Percentiles rank a stretch among this genome's conserved stretches.
Conservation (phyloP, 768 basidiomycete genomes). For the Tricholoma terreum region DNA sequence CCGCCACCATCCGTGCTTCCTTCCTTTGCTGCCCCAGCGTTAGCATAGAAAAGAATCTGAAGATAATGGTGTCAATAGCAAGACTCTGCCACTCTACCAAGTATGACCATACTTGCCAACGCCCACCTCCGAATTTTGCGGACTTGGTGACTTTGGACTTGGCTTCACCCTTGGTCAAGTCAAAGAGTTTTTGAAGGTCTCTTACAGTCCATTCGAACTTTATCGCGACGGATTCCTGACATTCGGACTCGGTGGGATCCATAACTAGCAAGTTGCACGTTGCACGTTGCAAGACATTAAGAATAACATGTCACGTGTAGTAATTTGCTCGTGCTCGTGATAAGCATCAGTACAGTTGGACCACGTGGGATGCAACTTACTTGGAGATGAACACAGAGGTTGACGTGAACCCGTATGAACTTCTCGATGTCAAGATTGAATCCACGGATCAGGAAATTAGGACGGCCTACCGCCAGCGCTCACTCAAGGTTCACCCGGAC, state of each 20-base stretch:
- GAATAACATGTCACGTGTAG: neutral
- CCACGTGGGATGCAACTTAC: too few species aligned
- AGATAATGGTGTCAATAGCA: neutral
- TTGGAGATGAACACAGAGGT: slow-evolving; percentile 43
- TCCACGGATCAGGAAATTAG: slow-evolving; percentile 76
- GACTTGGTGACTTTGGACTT: slow-evolving; percentile 81
- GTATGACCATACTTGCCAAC: slow-evolving; percentile 61
- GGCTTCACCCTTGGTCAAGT: slow-evolving; percentile 71
- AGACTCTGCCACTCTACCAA: neutral
- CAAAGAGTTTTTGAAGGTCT: slow-evolving; percentile 70
- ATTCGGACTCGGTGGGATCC: slow-evolving; percentile 33
- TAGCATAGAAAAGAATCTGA: slow-evolving; percentile 81
- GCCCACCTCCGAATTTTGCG: slow-evolving; percentile 68
- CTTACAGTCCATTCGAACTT: slow-evolving; percentile 78
- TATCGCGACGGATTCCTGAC: slow-evolving; percentile 52
- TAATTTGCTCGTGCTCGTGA: too few species aligned
- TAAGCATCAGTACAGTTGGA: too few species aligned
- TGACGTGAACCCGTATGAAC: slow-evolving; percentile 71
- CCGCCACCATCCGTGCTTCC: slow-evolving; percentile 45
- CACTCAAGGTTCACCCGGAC: slow-evolving; percentile 86
- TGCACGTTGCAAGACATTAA: neutral
- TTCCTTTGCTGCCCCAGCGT: slow-evolving; percentile 64
- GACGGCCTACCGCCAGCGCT: slow-evolving; percentile 74
- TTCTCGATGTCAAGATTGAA: slow-evolving; percentile 58
- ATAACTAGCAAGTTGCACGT: slow-evolving; percentile 6